Evolutionary conservation across 305 asterid genomes (phyloP), one percentile per base, ranked within the genome.

Genomic region (Coffea humblotiana): DNA sequence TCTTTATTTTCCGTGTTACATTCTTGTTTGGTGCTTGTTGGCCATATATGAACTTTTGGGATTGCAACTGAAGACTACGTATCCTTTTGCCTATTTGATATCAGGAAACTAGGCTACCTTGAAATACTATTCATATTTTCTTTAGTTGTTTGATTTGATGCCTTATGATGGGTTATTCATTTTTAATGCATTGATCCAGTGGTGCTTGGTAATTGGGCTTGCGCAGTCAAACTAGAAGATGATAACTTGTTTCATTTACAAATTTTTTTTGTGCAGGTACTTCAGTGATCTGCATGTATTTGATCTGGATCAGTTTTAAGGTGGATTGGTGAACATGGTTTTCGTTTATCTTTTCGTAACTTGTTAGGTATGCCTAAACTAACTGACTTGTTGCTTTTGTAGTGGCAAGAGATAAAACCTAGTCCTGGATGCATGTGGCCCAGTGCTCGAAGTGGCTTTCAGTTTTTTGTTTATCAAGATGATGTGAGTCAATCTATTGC

Each of bases 351-450:
- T 35, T 69, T 60, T 45, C 5, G 45, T 45, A 43, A n/a, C 63
- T 68, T 4, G 19, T 32, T 75, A 67, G 71, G 37, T 19, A 29
- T 75, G 56, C 80, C 68, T 10, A 14, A 29, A 32, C 77, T 73
- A 60, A 65, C 23, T 25, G 12, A 74, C 35, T 76, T 78, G 70
- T 79, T 83, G 76, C 58, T 65, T 79, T 79, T 88, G 79, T 83
- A 95, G 99, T 95, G 99, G 98, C 97, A 94, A 90, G 98, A 95
- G 90, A 90, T 95, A 80, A 95, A 95, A 84, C 97, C 97, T 73
- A 90, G 80, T 72, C 98, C 91, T 48, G 99, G 99, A 80, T 84
- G 91, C 88, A 79, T 95, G 96, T 94, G 99, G 99, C 99, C 99
- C 4, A 91, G 97, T 77, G 89, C 97, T 87, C 93, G 99, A 87